Evolutionary conservation across 106 monocot genomes (phyloP), one percentile per base, ranked within the genome.

Genomic region (Iris macrosiphon): DNA sequence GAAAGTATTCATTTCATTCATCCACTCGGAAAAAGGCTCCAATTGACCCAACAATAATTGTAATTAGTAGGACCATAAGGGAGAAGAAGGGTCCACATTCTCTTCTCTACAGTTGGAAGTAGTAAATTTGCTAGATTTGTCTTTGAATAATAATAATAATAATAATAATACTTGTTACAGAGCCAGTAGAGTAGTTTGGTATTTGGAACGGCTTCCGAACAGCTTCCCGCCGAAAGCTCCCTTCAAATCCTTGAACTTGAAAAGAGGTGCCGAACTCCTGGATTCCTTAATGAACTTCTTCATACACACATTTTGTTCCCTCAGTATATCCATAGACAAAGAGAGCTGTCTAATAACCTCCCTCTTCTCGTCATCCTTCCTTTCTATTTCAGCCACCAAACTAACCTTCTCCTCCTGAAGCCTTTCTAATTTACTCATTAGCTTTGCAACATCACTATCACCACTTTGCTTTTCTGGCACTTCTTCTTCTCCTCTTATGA

Each of bases 331-430:
- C 27, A 88, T 40, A 6, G 80, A 45, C 35, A 67, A 39, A 10
- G 73, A 72, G 16, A 94, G 75, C 44, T 94, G 81, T 33, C 93
- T 75, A 32, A 88, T 84, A 7, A 78, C 83, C 48, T 93, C 77
- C 60, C 93, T 84, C 59, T 83, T 88, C 72, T 93, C 78, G 53
- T 93, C 93, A 54, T 93, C 84, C 56, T 93, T 94, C 45, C 8
- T 41, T 5, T 28, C 65, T 20, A 88, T 49, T 45, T 78, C 71
- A 18, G 31, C 61, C 24, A 45, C 60, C 1, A 74, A 49, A 1
- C 32, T 51, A 2, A n/a, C 23, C 16, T 64, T 85, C 61, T 83
- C 64, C 63, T 60, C 40, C 40, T 65, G 28, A 4, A 75, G 57
- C 25, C 43, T 63, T 7, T 66, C 35, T 4, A 69, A 54, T 32